These are phyloP conservation scores for Sugiyamaella neomexicana DNA, from an alignment of 1,139 yeast species.

Conservation along the genomic window DNA sequence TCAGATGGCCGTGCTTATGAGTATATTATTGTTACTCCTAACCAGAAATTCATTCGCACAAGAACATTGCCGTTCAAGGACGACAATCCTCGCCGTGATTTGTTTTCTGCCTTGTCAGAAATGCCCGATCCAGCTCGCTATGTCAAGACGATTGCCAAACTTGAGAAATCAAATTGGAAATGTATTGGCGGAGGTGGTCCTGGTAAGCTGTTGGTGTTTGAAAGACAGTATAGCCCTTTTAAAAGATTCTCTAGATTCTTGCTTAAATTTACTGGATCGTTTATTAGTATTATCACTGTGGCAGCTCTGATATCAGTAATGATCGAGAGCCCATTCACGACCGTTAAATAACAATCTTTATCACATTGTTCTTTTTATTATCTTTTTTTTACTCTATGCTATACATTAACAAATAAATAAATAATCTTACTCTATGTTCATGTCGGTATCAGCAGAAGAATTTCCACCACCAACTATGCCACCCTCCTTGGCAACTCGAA, in stretches of 20 bases:
- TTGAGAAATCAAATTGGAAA: slow-evolving; percentile 49
- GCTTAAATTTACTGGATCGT: slow-evolving; percentile 21
- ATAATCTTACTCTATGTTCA: slow-evolving; percentile 1
- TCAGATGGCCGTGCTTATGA: slow-evolving; percentile 36
- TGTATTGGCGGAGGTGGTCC: slow-evolving; percentile 48
- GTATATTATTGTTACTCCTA: slow-evolving; percentile 50
- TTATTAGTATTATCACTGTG: slow-evolving; percentile 19
- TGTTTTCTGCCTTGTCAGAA: slow-evolving; percentile 48
- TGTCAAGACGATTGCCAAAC: slow-evolving; percentile 39
- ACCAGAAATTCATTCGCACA: slow-evolving; percentile 44
- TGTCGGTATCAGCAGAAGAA: slow-evolving; percentile 5
- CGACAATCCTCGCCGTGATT: slow-evolving; percentile 44
- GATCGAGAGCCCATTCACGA: slow-evolving; percentile 23
- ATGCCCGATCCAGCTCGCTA: slow-evolving; percentile 42
- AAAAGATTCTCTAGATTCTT: slow-evolving; percentile 23
- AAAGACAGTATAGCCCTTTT: slow-evolving; percentile 31
- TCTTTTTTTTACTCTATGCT: neutral
- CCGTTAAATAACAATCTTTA: slow-evolving; percentile 10
- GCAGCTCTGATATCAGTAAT: slow-evolving; percentile 21
- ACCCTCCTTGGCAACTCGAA: slow-evolving; percentile 36
- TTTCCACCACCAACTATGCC: slow-evolving; percentile 7
- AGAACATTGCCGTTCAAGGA: slow-evolving; percentile 47
- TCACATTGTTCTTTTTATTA: neutral
- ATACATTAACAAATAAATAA: neutral
- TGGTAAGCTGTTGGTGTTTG: slow-evolving; percentile 43